Conservation (phyloP, 1,284 basidiomycete species). For the Tetrapyrgos nigripes region DNA sequence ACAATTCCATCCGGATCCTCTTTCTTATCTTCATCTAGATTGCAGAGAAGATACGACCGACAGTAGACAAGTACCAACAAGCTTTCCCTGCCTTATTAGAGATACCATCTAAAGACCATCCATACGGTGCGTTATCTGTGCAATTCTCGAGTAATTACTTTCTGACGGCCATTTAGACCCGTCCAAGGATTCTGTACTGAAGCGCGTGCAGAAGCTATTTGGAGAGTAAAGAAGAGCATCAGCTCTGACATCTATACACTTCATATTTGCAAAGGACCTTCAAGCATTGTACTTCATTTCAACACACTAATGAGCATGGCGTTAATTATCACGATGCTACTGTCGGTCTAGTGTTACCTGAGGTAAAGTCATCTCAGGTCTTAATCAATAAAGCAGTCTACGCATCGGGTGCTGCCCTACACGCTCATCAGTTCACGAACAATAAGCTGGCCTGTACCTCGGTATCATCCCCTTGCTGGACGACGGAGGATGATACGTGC, state of each 20-base stretch:
- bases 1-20: conserved; percentile 8
- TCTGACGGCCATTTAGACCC: conserved; percentile 69
- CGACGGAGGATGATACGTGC: no score
- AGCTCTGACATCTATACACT: background rate
- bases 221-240: conserved; percentile 69
- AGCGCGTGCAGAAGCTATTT: conserved; percentile 96
- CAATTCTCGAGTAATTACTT: conserved; percentile 1
- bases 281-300: conserved; percentile 7
- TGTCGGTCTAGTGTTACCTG: no score
- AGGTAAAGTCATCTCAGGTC: no score
- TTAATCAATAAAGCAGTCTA: no score
- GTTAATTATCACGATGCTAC: no score
- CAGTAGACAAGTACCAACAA: conserved; percentile 94
- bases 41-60: conserved; percentile 95
- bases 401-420: no score
- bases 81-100: conserved; percentile 97
- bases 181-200: conserved; percentile 95
- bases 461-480: no score
- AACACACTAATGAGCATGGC: conserved; percentile 3
- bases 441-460: no score
- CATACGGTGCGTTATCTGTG: conserved; percentile 74
- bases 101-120: conserved; percentile 95
- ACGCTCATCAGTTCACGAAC: no score
- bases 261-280: conserved; percentile 1
- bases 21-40: conserved; percentile 56